A percentile compares a stretch with the other conserved stretches of the same genome.
phyloP scores from a whole-genome alignment of 768 basidiomycete species.

The Podaxis rugospora region DNA sequence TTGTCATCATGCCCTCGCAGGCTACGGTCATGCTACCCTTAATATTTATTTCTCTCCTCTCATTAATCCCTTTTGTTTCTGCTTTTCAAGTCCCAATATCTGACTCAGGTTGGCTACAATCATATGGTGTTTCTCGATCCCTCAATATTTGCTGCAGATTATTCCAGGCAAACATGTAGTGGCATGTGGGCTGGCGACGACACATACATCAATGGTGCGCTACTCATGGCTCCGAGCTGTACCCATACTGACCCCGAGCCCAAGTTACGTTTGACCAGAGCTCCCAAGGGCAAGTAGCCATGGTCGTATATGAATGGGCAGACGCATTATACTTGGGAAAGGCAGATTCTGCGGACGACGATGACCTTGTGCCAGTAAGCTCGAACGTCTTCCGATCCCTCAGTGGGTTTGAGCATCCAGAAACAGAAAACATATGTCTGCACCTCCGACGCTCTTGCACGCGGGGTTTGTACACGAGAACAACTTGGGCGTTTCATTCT shows the following conservation, averaged over 20 bases:
- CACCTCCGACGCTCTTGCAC: constrained; percentile 72
- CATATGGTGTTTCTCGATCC: not conserved
- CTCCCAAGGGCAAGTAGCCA: constrained; percentile 85
- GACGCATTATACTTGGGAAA: constrained; percentile 84
- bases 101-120: constrained; percentile 45
- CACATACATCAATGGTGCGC: constrained; percentile 80
- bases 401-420: constrained; percentile 14
- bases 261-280: constrained; percentile 72
- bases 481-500: constrained; percentile 91
- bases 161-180: constrained; percentile 86
- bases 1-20: constrained; percentile 19
- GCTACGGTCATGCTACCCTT: constrained; percentile 17
- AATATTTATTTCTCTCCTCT: constrained; percentile 22
- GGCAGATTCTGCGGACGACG: constrained; percentile 34
- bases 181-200: constrained; percentile 86
- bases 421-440: constrained; percentile 92
- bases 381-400: constrained; percentile 1
- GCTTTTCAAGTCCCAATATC: constrained; percentile 64
- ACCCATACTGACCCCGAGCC: not conserved
- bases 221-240: not conserved
- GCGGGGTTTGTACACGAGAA: constrained; percentile 61
- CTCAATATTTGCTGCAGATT: constrained; percentile 39
- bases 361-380: constrained; percentile 65
- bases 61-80: constrained; percentile 28
- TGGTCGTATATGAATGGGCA: constrained; percentile 95